Evolutionary conservation across 306 rosid species (phyloP).

Genomic region (Malus orientalis): DNA sequence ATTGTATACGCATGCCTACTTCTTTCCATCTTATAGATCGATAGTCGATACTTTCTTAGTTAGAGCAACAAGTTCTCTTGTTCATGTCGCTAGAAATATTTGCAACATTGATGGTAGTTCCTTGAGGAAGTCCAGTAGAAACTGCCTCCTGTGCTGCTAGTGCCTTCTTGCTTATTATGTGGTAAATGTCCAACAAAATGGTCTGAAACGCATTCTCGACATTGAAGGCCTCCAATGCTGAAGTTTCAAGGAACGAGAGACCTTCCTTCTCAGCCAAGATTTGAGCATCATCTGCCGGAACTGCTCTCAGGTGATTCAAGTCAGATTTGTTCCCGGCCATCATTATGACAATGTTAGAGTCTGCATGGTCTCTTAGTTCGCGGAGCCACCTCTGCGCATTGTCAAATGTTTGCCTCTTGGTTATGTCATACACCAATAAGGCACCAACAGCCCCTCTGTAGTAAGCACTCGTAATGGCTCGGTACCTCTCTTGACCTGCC

Average conservation of each 20-base stretch:
- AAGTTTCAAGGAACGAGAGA: constrained; percentile 58
- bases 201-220: constrained; percentile 77
- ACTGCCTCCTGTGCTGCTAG: constrained; percentile 67
- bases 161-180: constrained; percentile 67
- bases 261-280: constrained; percentile 56
- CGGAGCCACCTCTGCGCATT: constrained; percentile 71
- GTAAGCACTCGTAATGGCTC: constrained; percentile 79
- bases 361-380: constrained; percentile 72
- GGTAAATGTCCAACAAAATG: constrained; percentile 62
- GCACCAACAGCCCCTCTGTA: constrained; percentile 88
- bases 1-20: constrained; percentile 13
- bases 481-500: constrained; percentile 80
- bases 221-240: constrained; percentile 63
- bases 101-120: constrained; percentile 58
- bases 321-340: constrained; percentile 68
- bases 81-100: constrained; percentile 24
- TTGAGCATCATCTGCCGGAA: constrained; percentile 53
- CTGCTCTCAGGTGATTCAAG: constrained; percentile 57
- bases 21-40: constrained; percentile 1
- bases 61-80: constrained; percentile 60
- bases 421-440: constrained; percentile 64
- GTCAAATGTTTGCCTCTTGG: constrained; percentile 73
- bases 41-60: constrained; percentile 13
- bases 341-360: constrained; percentile 73
- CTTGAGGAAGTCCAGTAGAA: constrained; percentile 51